Percentiles rank a stretch among this genome's conserved stretches.
Evolutionary conservation across 176 grass and related monocot species (phyloP).

Genomic region (Guadua angustifolia): DNA sequence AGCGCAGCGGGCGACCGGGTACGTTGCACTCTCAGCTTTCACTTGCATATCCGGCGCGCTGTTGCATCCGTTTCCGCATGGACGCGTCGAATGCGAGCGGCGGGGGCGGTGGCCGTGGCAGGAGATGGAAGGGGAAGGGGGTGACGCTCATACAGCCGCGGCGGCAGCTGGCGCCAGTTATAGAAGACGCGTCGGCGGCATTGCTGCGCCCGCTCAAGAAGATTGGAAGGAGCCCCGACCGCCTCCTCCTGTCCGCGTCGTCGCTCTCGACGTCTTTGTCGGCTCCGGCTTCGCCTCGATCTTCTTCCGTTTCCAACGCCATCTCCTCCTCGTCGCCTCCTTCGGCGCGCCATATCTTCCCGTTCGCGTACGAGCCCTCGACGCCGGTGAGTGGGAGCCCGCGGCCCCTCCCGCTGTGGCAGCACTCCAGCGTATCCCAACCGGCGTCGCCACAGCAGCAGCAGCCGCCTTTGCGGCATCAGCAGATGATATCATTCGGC

Average conservation of each 20-base stretch:
- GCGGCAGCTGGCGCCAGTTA: slow-evolving; percentile 49
- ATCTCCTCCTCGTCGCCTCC: slow-evolving; percentile 9
- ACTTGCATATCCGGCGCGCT: background rate
- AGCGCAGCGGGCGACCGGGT: slow-evolving; percentile 31
- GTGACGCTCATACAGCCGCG: slow-evolving; percentile 60
- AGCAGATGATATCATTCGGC: slow-evolving; percentile 87
- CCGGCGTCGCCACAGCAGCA: background rate
- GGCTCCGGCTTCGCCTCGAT: slow-evolving; percentile 52
- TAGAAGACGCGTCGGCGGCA: slow-evolving; percentile 52
- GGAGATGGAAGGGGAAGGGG: slow-evolving; percentile 51
- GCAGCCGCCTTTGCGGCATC: slow-evolving; percentile 29
- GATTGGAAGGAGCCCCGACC: slow-evolving; percentile 57
- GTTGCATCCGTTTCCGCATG: slow-evolving; percentile 25
- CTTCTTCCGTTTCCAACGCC: slow-evolving; percentile 36
- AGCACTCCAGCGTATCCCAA: slow-evolving; percentile 30
- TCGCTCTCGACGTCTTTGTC: slow-evolving; percentile 48
- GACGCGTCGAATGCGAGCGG: slow-evolving; percentile 43
- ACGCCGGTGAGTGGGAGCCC: background rate
- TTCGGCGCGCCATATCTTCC: slow-evolving; percentile 60
- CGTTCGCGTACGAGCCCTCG: slow-evolving; percentile 60
- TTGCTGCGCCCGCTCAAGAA: slow-evolving; percentile 65
- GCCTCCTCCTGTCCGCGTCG: slow-evolving; percentile 45
- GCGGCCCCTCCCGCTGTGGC: slow-evolving; percentile 8
- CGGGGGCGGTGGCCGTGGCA: slow-evolving; percentile 35
- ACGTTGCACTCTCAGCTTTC: background rate